These are phyloP conservation scores for Coemansia sp. DNA, from an alignment of 192 early-diverging fungal genomes.

Conservation along the genomic window DNA sequence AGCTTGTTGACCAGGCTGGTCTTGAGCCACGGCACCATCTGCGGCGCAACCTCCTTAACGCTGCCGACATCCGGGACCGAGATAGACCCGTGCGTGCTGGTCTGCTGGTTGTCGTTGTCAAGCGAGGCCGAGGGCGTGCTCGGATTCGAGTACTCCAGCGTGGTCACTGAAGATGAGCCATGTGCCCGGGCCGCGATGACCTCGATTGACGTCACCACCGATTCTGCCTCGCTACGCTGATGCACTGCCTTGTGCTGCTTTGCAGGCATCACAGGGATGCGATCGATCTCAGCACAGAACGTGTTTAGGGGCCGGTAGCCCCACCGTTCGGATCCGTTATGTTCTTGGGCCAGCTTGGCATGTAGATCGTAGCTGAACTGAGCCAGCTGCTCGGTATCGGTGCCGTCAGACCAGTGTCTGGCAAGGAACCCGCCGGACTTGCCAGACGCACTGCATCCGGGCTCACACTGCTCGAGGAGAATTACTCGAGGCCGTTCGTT, in stretches of 20 bases:
- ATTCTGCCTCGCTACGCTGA: constrained; percentile 37
- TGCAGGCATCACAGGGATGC: constrained; percentile 42
- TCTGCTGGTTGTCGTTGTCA: constrained; percentile 20
- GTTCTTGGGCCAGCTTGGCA: constrained; percentile 40
- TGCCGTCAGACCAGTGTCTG: constrained; percentile 52
- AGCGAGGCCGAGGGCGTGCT: constrained; percentile 6
- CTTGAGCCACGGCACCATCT: constrained; percentile 46
- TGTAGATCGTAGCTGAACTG: constrained; percentile 53
- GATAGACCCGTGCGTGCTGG: constrained; percentile 44
- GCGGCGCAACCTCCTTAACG: constrained; percentile 34
- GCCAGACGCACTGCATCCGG: constrained; percentile 48
- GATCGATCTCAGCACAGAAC: constrained; percentile 48
- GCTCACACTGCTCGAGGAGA: constrained; percentile 48
- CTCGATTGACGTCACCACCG: constrained; percentile 46
- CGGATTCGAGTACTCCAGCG: constrained; percentile 20
- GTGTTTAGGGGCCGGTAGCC: constrained; percentile 45
- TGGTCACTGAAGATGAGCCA: constrained; percentile 13
- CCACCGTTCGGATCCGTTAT: constrained; percentile 38
- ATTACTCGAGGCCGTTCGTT: constrained; percentile 38
- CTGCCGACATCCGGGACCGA: constrained; percentile 32
- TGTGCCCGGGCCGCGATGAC: constrained; percentile 37
- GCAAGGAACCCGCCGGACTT: constrained; percentile 53
- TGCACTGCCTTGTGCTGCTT: constrained; percentile 45
- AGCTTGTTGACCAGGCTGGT: constrained; percentile 34
- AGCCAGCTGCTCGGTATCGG: constrained; percentile 52